Conservation (phyloP, 495 filamentous ascomycete species). For the Aspergillus ostianus region DNA sequence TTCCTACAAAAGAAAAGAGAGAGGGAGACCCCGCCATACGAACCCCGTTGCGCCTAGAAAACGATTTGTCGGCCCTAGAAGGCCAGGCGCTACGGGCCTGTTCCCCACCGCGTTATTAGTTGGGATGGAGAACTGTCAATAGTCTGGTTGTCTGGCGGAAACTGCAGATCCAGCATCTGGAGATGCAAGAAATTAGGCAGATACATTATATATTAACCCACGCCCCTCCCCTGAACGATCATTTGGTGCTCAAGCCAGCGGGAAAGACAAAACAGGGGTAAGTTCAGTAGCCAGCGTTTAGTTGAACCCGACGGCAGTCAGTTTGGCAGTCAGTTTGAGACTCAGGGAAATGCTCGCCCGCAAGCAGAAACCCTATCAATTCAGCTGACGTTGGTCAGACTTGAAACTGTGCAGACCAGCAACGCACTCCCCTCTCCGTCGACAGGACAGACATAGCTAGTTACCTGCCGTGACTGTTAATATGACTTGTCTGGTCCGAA, state of each 20-base stretch:
- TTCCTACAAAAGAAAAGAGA: background rate
- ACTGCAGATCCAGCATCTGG: conserved; percentile 15
- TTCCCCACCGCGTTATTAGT: conserved; percentile 14
- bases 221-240: conserved; percentile 4
- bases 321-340: background rate
- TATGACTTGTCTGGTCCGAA: background rate
- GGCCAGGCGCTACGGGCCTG: conserved; percentile 10
- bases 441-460: too few relatives aligned
- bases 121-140: conserved; percentile 13
- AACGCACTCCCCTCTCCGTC: too few relatives aligned
- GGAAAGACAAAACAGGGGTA: background rate
- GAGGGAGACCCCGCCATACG: background rate
- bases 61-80: conserved; percentile 6
- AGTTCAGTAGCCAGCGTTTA: background rate
- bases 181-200: conserved; percentile 18
- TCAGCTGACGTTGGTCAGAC: background rate
- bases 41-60: background rate
- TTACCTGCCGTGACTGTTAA: too few relatives aligned
- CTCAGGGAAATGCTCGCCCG: background rate
- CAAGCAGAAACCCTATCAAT: background rate
- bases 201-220: conserved; percentile 9
- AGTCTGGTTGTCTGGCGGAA: conserved; percentile 11
- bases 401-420: too few relatives aligned
- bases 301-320: background rate
- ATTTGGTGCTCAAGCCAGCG: background rate